Evolutionary conservation across 495 filamentous ascomycete genomes (phyloP).

Genomic region (Bombardia bombarda): DNA sequence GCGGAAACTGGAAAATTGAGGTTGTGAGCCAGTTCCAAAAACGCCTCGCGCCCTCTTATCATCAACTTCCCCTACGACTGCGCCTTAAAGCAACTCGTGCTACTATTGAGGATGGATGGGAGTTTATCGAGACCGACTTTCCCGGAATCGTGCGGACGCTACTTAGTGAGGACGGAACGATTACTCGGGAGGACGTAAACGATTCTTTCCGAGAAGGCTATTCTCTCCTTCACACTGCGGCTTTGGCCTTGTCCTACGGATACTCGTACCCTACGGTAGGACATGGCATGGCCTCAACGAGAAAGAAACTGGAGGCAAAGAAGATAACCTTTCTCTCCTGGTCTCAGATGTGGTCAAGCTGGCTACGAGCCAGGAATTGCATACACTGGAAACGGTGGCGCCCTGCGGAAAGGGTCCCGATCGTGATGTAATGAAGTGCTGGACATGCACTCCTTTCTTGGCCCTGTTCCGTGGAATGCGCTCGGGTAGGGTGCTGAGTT

Average conservation of each 20-base stretch:
- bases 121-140: not conserved
- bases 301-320: too few species aligned
- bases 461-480: not conserved
- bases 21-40: not conserved
- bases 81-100: not conserved
- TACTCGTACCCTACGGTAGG: not conserved
- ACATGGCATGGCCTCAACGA: too few species aligned
- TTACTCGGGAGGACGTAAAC: not conserved
- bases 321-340: not conserved
- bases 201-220: not conserved
- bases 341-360: not conserved
- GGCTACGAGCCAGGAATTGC: not conserved
- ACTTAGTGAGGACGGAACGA: not conserved
- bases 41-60: not conserved
- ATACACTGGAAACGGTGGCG: not conserved
- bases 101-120: not conserved
- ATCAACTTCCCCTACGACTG: not conserved
- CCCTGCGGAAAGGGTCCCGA: not conserved
- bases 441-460: not conserved
- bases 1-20: not conserved
- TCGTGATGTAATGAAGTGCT: not conserved
- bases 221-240: not conserved
- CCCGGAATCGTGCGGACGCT: not conserved
- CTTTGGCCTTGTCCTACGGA: not conserved
- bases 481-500: not conserved